Base-by-base conservation (phyloP, 2,329 filamentous ascomycete genomes). In the Trichoderma gracile region DNA sequence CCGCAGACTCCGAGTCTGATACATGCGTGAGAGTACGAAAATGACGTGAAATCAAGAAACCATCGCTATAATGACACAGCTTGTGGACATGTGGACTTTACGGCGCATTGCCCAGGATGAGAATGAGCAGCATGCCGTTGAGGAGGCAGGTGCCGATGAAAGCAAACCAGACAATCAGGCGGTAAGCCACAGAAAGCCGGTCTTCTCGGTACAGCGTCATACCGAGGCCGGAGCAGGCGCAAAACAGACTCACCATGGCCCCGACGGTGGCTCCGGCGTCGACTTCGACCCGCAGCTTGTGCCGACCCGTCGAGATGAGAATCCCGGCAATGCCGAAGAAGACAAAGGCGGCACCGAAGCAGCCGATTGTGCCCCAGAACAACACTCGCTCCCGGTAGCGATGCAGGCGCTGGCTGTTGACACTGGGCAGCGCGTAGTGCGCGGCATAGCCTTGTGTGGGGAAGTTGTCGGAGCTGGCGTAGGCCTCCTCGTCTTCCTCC, bases 251-350 rank as follows among this genome's bases (percentile, higher is more conserved):
- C 33, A 85, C 80, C 38, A 90, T 81, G 17, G 89, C 86, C 10
- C 89, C 90, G 46, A 91, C 80, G 1, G 90, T 81, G 2, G 91
- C 89, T 9, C 88, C 90, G 0, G 85, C 85, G 70, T 93, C 89
- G 3, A 94, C 91, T 73, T 91, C 86, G n/a, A 86, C 81, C 5
- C 84, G 81, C 68, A 89, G 81, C 73, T 85, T 89, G 72, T 86
- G 88, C 53, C 85, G 82, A 9, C 90, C 90, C 1, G 91, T 91
- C 15, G 80, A 77, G 38, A 90, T 85, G 43, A 95, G 82, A 10
- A 89, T 80, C 43, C 81, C 81, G 0, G 89, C 85, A 38, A 94
- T 82, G 54, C 83, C 74, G 42, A 92, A 82, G 9, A 94, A 81
- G 7, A 88, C 74, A 42, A 88, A 82, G 0, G 90, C 84, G 0